phyloP scores from a whole-genome alignment of 2,329 filamentous ascomycete species.

The Penicillium janthinellum region DNA sequence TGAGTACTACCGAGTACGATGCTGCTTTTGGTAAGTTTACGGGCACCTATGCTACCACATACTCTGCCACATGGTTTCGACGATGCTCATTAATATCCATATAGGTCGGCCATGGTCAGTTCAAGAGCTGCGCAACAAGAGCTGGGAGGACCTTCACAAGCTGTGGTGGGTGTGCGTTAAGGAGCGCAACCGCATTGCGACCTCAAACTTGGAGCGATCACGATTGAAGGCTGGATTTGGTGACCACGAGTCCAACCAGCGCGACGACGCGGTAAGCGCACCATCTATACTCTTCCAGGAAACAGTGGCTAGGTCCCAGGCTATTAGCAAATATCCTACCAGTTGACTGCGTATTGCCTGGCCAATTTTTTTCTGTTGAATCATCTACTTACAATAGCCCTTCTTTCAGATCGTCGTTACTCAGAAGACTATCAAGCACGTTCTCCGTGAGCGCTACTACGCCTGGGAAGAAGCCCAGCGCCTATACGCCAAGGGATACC shows the following conservation, averaged over 20 bases:
- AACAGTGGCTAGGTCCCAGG: not conserved
- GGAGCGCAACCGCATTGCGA: constrained; percentile 88
- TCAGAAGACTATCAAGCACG: constrained; percentile 79
- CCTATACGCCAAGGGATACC: constrained; percentile 40
- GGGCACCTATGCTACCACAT: not conserved
- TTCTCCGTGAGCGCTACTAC: constrained; percentile 84
- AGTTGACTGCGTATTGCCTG: not conserved
- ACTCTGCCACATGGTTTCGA: not conserved
- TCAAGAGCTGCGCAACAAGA: constrained; percentile 83
- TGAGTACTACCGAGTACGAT: constrained; percentile 73
- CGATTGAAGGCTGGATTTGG: constrained; percentile 74
- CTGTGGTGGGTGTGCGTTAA: constrained; percentile 95
- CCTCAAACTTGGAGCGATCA: constrained; percentile 68
- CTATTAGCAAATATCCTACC: not conserved
- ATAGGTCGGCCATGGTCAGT: constrained; percentile 77
- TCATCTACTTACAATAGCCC: constrained; percentile 3
- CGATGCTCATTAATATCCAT: constrained; percentile 15
- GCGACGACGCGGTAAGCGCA: constrained; percentile 69
- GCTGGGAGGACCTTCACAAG: constrained; percentile 88
- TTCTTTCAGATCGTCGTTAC: constrained; percentile 69
- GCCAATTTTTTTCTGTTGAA: not conserved
- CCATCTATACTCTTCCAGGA: not conserved
- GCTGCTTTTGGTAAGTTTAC: constrained; percentile 62
- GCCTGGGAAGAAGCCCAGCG: constrained; percentile 62
- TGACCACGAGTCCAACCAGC: constrained; percentile 63